phyloP scores from a whole-genome alignment of 2,329 filamentous ascomycete genomes.

The Phoma herbarum region DNA sequence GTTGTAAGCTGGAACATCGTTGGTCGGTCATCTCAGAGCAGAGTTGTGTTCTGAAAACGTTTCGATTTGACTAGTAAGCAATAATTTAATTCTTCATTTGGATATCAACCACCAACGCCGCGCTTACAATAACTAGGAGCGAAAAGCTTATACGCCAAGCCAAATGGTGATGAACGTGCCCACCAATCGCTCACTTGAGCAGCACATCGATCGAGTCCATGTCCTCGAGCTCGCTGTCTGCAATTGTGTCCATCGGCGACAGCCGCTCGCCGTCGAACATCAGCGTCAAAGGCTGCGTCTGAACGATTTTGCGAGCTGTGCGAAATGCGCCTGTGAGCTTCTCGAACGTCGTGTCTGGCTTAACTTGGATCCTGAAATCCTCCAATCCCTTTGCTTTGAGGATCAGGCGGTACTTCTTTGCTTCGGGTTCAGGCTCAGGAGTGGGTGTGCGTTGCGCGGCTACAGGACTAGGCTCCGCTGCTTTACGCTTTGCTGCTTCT shows the following conservation, averaged over 20 bases:
- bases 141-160: background rate
- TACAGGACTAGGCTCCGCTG: conserved; percentile 44
- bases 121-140: conserved; percentile 8
- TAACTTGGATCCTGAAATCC: conserved; percentile 62
- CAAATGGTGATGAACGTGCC: background rate
- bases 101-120: conserved; percentile 20
- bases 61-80: background rate
- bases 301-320: conserved; percentile 29
- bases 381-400: conserved; percentile 61
- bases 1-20: background rate
- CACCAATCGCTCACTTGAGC: conserved; percentile 38
- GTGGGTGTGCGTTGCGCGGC: conserved; percentile 29
- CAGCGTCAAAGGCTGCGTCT: conserved; percentile 43
- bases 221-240: conserved; percentile 49
- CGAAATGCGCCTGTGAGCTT: conserved; percentile 45
- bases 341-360: conserved; percentile 47
- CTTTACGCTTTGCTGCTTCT: conserved; percentile 46
- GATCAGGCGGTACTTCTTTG: conserved; percentile 56
- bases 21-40: background rate
- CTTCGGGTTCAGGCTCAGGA: conserved; percentile 28
- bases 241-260: conserved; percentile 43
- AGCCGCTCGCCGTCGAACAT: conserved; percentile 52
- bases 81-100: background rate
- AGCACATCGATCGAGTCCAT: conserved; percentile 49
- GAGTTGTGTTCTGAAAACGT: background rate